Evolutionary conservation across 164 flowering plant species (phyloP), one percentile per base, ranked within the genome.

Genomic region (grape (Vitis vinifera)): DNA sequence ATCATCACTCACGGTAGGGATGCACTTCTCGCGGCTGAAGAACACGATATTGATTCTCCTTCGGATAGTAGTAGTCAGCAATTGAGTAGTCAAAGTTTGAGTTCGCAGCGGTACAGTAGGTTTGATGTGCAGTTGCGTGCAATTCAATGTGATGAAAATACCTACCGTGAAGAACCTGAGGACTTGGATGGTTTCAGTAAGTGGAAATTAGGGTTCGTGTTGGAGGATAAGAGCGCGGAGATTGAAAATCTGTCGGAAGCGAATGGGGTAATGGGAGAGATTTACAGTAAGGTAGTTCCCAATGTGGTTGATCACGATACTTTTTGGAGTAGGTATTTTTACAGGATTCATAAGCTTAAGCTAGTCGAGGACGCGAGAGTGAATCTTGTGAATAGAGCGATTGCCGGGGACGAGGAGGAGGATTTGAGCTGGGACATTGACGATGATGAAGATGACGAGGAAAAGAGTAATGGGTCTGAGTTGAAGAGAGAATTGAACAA

Each of bases 371-470:
- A 83, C 50, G 90, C 93, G 0, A 86, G 97, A 37, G 90, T 79
- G 16, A 80, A 76, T 81, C 82, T 92, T 66, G 97, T 94, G 52
- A 88, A 86, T 68, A 72, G 94, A 55, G 97, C 86, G 9, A 87
- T 93, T 64, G 70, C 84, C 0, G 81, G 84, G 37, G 92, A 85
- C 7, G 93, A 88, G 14, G 94, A 92, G 27, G 97, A 94, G 73
- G 92, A 89, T 17, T 81, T 92, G 80, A 87, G 90, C 69, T 92
- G 97, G 97, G 97, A 92, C 73, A 84, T 89, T 59, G 94, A 92
- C 23, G 97, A 91, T 14, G 87, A 83, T 0, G 93, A 80, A 0
- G 81, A 83, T 14, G 87, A 75, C 1, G 75, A 51, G 19, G 69
- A 30, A 27, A 75, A 76, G 55, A 57, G 12, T 12, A 37, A 58